Conservation (phyloP, 441 rosid species). For the Daphne laureola region DNA sequence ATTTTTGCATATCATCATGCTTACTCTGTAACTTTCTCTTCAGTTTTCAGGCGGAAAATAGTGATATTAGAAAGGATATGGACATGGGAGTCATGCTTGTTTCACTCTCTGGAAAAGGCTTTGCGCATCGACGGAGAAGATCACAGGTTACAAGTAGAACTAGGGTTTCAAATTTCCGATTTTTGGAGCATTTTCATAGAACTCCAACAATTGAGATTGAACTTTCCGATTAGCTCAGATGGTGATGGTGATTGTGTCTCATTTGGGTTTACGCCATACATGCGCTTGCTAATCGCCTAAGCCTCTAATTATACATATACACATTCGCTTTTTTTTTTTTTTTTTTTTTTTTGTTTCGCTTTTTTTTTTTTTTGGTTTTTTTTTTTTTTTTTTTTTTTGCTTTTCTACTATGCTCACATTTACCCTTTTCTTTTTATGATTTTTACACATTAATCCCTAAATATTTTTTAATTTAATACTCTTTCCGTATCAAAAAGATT, state of each 20-base stretch:
- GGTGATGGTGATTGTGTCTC: slow-evolving; percentile 3
- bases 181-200: slow-evolving; percentile 37
- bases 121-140: slow-evolving; percentile 46
- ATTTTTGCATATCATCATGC: not conserved
- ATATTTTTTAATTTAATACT: no score
- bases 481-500: no score
- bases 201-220: slow-evolving; percentile 47
- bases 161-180: slow-evolving; percentile 29
- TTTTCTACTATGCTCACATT: no score
- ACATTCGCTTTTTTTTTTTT: no score
- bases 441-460: no score
- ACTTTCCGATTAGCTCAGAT: slow-evolving; percentile 41
- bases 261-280: no score
- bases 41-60: slow-evolving; percentile 48
- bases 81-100: slow-evolving; percentile 70
- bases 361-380: no score
- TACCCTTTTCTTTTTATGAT: no score
- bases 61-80: slow-evolving; percentile 49
- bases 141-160: slow-evolving; percentile 30
- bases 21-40: not conserved
- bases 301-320: no score
- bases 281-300: no score
- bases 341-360: no score
- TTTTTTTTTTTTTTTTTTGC: no score
- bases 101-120: slow-evolving; percentile 56